These are phyloP conservation scores for Prosopis cineraria DNA, from an alignment of 306 rosid species.

Conservation along the genomic window DNA sequence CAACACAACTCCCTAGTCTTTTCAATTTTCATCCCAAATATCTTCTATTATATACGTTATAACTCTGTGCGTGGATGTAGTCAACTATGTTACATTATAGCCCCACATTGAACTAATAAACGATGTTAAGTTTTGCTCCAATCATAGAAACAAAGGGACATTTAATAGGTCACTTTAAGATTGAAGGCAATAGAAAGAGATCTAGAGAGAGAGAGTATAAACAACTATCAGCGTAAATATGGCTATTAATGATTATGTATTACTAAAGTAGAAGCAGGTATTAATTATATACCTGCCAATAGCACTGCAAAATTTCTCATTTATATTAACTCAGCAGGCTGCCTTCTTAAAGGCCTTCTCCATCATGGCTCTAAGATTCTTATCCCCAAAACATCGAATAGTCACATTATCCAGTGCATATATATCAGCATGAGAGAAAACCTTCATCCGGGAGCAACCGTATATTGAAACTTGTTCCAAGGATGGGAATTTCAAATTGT, in stretches of 20 bases:
- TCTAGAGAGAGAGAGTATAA: no score
- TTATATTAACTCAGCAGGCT: neutral
- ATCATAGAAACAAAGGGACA: no score
- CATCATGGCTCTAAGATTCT: neutral
- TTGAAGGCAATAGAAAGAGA: no score
- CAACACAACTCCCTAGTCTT: no score
- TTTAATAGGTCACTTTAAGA: no score
- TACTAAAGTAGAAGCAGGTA: neutral
- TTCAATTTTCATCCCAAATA: no score
- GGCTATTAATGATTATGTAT: no score
- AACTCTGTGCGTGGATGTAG: no score
- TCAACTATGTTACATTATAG: no score
- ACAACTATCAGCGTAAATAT: neutral
- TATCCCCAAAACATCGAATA: neutral
- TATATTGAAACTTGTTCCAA: neutral
- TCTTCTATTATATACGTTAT: no score
- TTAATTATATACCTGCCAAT: neutral
- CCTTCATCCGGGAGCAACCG: neutral
- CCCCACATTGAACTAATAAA: no score
- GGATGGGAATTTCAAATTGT: neutral
- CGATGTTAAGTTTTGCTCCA: no score
- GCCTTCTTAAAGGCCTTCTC: neutral
- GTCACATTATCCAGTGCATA: neutral
- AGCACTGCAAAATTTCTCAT: neutral
- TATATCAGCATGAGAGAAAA: neutral